phyloP scores from a whole-genome alignment of 768 basidiomycete genomes.

The Botryobasidium botryosum region DNA sequence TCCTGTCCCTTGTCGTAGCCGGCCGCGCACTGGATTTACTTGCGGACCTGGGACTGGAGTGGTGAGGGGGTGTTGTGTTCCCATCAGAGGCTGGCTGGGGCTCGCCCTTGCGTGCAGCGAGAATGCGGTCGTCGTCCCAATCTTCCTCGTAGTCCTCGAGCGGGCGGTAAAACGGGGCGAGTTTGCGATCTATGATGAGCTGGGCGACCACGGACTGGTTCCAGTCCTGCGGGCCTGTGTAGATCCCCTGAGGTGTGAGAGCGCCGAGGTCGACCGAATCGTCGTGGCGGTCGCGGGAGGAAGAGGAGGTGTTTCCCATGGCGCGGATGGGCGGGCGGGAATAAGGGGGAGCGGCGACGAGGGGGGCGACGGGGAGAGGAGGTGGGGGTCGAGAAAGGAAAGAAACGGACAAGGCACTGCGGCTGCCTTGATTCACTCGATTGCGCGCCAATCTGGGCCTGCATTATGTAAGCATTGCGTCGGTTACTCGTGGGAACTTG shows the following conservation, averaged over 20 bases:
- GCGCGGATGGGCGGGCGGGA: constrained; percentile 1
- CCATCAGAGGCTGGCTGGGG: constrained; percentile 24
- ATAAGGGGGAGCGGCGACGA: too few species aligned
- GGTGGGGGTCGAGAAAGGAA: too few species aligned
- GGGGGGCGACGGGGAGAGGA: too few species aligned
- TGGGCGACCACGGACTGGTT: constrained; percentile 74
- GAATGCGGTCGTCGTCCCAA: constrained; percentile 80
- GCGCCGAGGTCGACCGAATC: constrained; percentile 72
- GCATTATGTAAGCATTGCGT: too few species aligned
- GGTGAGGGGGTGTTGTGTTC: constrained; percentile 18
- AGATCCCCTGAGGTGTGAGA: constrained; percentile 59
- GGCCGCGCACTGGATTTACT: constrained; percentile 13
- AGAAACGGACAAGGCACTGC: too few species aligned
- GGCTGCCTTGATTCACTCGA: too few species aligned
- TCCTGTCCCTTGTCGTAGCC: neutral
- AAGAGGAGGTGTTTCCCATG: constrained; percentile 74
- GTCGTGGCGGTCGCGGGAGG: constrained; percentile 57
- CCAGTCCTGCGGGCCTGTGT: constrained; percentile 76
- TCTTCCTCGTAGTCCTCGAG: constrained; percentile 81
- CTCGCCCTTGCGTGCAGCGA: constrained; percentile 58
- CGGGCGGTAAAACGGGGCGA: constrained; percentile 93
- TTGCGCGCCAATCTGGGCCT: too few species aligned
- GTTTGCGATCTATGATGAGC: constrained; percentile 70
- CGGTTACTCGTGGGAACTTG: too few species aligned
- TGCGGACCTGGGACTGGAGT: neutral